Percentiles rank a stretch among this genome's conserved stretches.
Conservation (phyloP, 2,329 filamentous ascomycete genomes). For the Aspergillus sp. region DNA sequence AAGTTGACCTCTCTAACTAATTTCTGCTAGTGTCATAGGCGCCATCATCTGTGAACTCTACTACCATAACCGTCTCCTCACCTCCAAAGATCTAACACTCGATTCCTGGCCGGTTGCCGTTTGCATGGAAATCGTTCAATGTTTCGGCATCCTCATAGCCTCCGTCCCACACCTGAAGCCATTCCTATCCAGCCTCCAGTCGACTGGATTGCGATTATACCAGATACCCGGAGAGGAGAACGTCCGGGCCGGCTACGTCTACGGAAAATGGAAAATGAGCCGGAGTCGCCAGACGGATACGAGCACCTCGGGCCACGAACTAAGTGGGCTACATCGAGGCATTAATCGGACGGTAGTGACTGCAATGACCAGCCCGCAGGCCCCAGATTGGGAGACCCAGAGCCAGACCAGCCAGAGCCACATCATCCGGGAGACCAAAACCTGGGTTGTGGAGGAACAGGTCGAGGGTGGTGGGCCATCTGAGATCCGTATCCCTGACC, state of each 20-base stretch:
- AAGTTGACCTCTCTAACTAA: not conserved
- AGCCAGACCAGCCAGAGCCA: conserved; percentile 21
- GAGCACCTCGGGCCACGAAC: conserved; percentile 4
- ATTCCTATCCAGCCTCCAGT: conserved; percentile 24
- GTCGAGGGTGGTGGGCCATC: no score
- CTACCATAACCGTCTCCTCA: conserved; percentile 8
- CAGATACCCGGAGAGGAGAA: conserved; percentile 6
- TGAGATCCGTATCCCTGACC: no score
- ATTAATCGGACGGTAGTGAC: conserved; percentile 10
- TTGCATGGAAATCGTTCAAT: conserved; percentile 13
- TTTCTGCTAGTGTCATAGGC: conserved; percentile 15
- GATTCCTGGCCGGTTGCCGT: conserved; percentile 17
- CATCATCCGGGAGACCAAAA: conserved; percentile 23
- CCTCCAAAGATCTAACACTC: conserved; percentile 12
- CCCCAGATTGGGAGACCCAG: conserved; percentile 15
- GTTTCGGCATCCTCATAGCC: conserved; percentile 23
- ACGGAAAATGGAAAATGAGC: conserved; percentile 11
- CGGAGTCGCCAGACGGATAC: conserved; percentile 9
- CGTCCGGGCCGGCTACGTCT: not conserved
- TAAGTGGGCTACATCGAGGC: conserved; percentile 9
- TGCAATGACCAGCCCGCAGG: conserved; percentile 1
- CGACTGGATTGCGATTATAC: conserved; percentile 21
- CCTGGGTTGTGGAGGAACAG: conserved; percentile 5
- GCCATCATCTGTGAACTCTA: conserved; percentile 18
- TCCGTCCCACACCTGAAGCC: conserved; percentile 27